Conservation (phyloP, 2,329 filamentous ascomycete genomes). For the Ascochyta koolunga region DNA sequence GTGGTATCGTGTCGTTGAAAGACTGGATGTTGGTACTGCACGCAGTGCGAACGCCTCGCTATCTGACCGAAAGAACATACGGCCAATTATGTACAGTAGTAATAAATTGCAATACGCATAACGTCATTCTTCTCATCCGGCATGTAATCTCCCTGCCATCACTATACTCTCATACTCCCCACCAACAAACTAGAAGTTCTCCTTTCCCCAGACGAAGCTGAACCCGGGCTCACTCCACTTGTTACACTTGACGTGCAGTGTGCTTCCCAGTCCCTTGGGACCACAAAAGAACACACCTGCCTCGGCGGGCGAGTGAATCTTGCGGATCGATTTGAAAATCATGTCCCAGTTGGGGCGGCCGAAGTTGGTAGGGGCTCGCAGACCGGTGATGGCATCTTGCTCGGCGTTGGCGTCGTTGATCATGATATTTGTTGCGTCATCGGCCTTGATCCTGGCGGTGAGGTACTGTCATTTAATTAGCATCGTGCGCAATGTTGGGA, state of each 20-base stretch:
- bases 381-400: constrained; percentile 82
- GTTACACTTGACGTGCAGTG: constrained; percentile 82
- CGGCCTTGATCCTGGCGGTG: constrained; percentile 83
- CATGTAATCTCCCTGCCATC: not conserved
- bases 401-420: constrained; percentile 87
- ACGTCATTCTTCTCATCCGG: not conserved
- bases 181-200: constrained; percentile 63
- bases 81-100: constrained; percentile 13
- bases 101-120: constrained; percentile 7
- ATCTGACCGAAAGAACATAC: not conserved
- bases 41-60: constrained; percentile 8
- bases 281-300: constrained; percentile 74
- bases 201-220: constrained; percentile 71
- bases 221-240: constrained; percentile 83
- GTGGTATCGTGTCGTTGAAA: constrained; percentile 10
- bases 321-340: constrained; percentile 83
- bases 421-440: constrained; percentile 90
- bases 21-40: not conserved
- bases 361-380: constrained; percentile 83
- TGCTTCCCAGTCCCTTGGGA: constrained; percentile 77
- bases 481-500: not conserved
- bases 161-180: not conserved
- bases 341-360: constrained; percentile 89
- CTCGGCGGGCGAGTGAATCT: constrained; percentile 61
- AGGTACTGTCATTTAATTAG: constrained; percentile 63